Base-by-base conservation (phyloP, 140 eudicot species). In the Erigeron philadelphicus region DNA sequence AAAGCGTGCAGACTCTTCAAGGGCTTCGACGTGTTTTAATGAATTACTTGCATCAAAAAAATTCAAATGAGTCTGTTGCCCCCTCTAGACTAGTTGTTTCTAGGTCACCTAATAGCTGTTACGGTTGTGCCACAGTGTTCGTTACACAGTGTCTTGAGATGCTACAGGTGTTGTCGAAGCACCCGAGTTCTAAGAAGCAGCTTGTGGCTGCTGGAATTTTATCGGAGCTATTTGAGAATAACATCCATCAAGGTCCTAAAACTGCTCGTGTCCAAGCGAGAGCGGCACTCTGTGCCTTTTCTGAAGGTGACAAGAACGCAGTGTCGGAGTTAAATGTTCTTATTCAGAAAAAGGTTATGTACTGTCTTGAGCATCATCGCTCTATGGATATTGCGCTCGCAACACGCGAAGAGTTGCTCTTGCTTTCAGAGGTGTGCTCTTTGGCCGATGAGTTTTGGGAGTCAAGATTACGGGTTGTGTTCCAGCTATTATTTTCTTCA, bases 1-100 rank as follows among this genome's bases (percentile, higher is more conserved):
- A 94, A 87, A 94, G 99, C 49, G 96, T 94, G 55, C 97, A 94
- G 88, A 94, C 99, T 13, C 92, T 94, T 73, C 99, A 94, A 94
- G 99, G 99, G 73, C 97, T 94, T 79, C 81, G 97, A 47, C 86
- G 96, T 56, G 99, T 94, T 64, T 72, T 94, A 72, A 94, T 94
- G 99, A 90, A 80, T 68, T 94, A 94, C 80, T 76, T 94, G 89
- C 97, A 94, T 79, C 86, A 87, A 70, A 94, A 85, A 71, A 87
- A 89, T 53, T 83, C 90, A 67, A 95, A 82, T 53, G 86, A 62
- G 40, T 66, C 88, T 5, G 84, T 66, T 60, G 76, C 84, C 18
- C 57, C 90, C 65, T 90, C 97, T 10, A 94, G 99, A 66, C 87
- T 90, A 73, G 88, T 94, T 43, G 83, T 87, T 66, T 80, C 93